phyloP scores from a whole-genome alignment of 805 yeast species.

The Candida ortonii region DNA sequence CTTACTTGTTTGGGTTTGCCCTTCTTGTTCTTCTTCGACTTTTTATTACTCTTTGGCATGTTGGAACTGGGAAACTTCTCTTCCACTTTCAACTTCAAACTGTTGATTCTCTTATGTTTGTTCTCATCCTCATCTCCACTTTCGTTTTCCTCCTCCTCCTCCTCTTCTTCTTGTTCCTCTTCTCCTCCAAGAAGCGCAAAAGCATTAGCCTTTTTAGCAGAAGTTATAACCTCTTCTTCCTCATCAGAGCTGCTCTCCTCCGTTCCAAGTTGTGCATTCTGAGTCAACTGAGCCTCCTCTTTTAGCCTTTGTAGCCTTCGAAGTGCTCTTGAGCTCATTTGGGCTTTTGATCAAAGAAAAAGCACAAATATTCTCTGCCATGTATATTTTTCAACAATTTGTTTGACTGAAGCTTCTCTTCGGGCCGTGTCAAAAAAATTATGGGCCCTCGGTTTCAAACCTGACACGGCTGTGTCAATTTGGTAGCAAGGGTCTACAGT shows the following conservation, averaged over 20 bases:
- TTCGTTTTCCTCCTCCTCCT: conserved; percentile 7
- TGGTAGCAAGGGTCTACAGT: no score
- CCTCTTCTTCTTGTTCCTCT: conserved; percentile 24
- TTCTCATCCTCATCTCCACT: conserved; percentile 8
- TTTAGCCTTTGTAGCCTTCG: conserved; percentile 39
- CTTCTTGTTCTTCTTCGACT: conserved; percentile 15
- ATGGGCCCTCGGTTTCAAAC: no score
- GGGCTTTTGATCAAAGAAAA: neutral
- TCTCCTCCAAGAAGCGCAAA: conserved; percentile 42
- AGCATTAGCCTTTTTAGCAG: conserved; percentile 34
- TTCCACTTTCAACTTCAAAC: no score
- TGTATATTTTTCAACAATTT: neutral
- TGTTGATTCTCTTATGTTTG: no score
- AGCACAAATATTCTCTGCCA: neutral
- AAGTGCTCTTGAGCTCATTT: conserved; percentile 49
- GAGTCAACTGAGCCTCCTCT: conserved; percentile 19
- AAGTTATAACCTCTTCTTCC: neutral
- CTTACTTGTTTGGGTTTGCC: conserved; percentile 3
- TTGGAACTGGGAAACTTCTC: conserved; percentile 22
- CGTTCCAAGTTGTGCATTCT: no score
- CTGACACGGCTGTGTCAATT: no score
- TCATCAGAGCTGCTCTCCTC: conserved; percentile 15
- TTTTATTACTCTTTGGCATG: conserved; percentile 6
- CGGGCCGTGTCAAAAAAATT: no score
- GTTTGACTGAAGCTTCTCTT: neutral